These are phyloP conservation scores for Penicillium odoratum DNA, from an alignment of 495 filamentous ascomycete genomes.

Conservation along the genomic window DNA sequence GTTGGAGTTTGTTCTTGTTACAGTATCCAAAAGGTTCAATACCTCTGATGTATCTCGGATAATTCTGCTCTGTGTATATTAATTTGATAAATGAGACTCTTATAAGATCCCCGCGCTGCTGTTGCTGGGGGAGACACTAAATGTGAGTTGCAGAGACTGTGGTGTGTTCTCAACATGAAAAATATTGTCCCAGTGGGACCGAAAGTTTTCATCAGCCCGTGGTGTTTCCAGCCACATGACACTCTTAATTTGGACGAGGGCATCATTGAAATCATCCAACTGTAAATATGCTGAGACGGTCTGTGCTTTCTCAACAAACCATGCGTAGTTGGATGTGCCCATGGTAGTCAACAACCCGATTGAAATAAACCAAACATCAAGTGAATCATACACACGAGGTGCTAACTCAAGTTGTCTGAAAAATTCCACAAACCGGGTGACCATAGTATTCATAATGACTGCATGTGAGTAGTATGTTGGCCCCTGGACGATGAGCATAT, in stretches of 20 bases:
- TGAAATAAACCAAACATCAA: conserved; percentile 41
- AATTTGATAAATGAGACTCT: not conserved
- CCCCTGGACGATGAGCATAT: conserved; percentile 53
- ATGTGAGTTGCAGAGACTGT: not conserved
- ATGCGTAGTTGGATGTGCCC: conserved; percentile 28
- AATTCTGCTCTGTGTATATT: not conserved
- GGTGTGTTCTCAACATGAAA: not conserved
- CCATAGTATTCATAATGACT: conserved; percentile 33
- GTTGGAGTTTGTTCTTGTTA: not conserved
- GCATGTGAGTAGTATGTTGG: conserved; percentile 53
- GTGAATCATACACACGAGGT: conserved; percentile 13
- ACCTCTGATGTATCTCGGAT: not conserved
- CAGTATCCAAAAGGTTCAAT: not conserved
- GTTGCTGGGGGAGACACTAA: conserved; percentile 2
- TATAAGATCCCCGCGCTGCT: conserved; percentile 5
- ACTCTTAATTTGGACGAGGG: conserved; percentile 23
- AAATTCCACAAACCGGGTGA: conserved; percentile 29
- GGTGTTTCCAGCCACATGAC: conserved; percentile 38
- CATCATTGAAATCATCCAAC: conserved; percentile 27
- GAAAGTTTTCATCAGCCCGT: conserved; percentile 26
- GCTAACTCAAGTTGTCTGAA: conserved; percentile 24
- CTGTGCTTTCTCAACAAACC: conserved; percentile 29
- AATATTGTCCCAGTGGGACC: conserved; percentile 28
- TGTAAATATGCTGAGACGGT: conserved; percentile 15
- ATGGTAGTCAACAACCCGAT: conserved; percentile 41